These are phyloP conservation scores for Fomitopsis pulvina DNA, from an alignment of 768 basidiomycete genomes.

Conservation along the genomic window DNA sequence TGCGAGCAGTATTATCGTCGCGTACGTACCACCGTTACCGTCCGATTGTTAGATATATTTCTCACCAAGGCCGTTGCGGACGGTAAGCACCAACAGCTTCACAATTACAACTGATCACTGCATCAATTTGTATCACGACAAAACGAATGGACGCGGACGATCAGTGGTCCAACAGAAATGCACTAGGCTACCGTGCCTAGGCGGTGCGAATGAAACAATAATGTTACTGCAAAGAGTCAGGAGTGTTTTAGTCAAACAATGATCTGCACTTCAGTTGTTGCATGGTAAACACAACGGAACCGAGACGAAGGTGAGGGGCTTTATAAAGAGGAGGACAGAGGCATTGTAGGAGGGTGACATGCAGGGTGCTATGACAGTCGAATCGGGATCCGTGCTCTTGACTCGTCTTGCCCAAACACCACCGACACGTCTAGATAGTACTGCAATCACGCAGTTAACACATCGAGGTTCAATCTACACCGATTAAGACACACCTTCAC, in stretches of 20 bases:
- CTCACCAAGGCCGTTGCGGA: too few species aligned
- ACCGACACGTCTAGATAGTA: slow-evolving; percentile 73
- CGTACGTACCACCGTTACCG: too few species aligned
- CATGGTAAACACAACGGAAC: too few species aligned
- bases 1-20: too few species aligned
- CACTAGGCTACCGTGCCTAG: neutral
- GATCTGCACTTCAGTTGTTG: too few species aligned
- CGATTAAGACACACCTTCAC: slow-evolving; percentile 47
- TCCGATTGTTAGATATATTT: too few species aligned
- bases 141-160: neutral
- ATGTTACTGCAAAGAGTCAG: neutral
- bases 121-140: too few species aligned
- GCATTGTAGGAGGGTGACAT: too few species aligned
- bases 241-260: too few species aligned
- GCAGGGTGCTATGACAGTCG: slow-evolving; percentile 44
- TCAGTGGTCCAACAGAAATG: neutral
- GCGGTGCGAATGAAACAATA: neutral
- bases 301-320: too few species aligned
- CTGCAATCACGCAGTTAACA: slow-evolving; percentile 27
- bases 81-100: neutral
- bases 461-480: neutral
- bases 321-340: too few species aligned
- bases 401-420: slow-evolving; percentile 53
- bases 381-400: slow-evolving; percentile 57
- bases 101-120: neutral